Evolutionary conservation across 139 green algal species (phyloP).

Genomic region (Desmodesmus armatus): DNA sequence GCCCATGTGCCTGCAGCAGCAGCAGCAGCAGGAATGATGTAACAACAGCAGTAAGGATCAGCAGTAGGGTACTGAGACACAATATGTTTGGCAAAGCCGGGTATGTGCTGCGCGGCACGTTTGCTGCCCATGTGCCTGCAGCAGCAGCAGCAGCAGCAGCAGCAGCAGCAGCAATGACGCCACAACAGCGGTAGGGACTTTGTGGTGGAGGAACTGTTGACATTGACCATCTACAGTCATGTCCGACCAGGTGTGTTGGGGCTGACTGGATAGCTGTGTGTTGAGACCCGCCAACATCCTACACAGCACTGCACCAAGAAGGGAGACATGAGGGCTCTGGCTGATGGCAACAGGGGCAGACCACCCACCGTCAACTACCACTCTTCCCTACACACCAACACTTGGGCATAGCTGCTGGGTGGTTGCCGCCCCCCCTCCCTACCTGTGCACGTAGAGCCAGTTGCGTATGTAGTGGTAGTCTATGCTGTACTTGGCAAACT

Average conservation of each 20-base stretch:
- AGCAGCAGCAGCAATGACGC: too few species aligned
- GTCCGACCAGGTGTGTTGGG: too few species aligned
- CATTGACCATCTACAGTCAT: too few species aligned
- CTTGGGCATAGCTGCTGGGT: not conserved
- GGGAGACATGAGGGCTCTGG: too few species aligned
- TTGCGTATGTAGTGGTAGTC: constrained; percentile 99
- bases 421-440: not conserved
- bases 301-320: too few species aligned
- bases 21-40: too few species aligned
- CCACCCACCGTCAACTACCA: not conserved
- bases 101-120: constrained; percentile 70
- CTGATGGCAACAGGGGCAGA: too few species aligned
- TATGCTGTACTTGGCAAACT: constrained; percentile 97
- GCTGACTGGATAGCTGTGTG: too few species aligned
- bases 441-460: constrained; percentile 82
- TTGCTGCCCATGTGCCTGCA: constrained; percentile 62
- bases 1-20: constrained; percentile 61
- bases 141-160: not conserved
- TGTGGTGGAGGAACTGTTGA: too few species aligned
- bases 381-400: not conserved
- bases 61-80: constrained; percentile 88
- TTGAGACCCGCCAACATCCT: too few species aligned
- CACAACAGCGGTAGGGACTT: too few species aligned
- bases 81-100: constrained; percentile 78
- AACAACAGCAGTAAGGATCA: too few species aligned